Evolutionary conservation across 78 protist species (phyloP).

Genomic region (Protostelium mycophagum): DNA sequence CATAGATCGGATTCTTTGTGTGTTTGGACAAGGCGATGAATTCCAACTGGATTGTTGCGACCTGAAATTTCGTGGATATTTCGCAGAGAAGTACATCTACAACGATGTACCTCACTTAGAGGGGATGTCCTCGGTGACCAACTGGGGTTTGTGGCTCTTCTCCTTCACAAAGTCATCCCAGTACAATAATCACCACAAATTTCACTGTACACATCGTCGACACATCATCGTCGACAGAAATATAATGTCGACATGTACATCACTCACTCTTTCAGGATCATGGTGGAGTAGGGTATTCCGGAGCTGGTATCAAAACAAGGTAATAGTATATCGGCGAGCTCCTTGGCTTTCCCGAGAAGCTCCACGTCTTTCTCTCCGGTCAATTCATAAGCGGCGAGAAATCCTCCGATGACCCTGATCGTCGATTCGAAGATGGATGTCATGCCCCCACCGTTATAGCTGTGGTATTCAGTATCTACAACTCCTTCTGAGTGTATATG

Average conservation of each 20-base stretch:
- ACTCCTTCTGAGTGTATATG: too few species aligned
- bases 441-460: not conserved
- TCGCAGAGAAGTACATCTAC: not conserved
- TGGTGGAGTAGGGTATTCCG: conserved; percentile 12
- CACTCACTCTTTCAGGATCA: not conserved
- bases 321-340: conserved; percentile 54
- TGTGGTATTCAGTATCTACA: too few species aligned
- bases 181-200: too few species aligned
- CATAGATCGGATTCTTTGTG: not conserved
- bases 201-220: too few species aligned
- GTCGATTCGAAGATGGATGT: conserved; percentile 76
- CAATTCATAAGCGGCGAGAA: conserved; percentile 69
- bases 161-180: not conserved
- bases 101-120: not conserved
- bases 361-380: conserved; percentile 43
- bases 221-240: too few species aligned
- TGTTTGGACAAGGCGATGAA: not conserved
- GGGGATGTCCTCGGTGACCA: not conserved
- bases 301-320: conserved; percentile 32
- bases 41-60: not conserved
- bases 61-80: not conserved
- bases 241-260: too few species aligned
- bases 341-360: conserved; percentile 63
- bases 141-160: not conserved
- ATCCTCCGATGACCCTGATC: conserved; percentile 81